These are phyloP conservation scores for Alternaria atra DNA, from an alignment of 2,329 filamentous ascomycete species.

Conservation along the genomic window DNA sequence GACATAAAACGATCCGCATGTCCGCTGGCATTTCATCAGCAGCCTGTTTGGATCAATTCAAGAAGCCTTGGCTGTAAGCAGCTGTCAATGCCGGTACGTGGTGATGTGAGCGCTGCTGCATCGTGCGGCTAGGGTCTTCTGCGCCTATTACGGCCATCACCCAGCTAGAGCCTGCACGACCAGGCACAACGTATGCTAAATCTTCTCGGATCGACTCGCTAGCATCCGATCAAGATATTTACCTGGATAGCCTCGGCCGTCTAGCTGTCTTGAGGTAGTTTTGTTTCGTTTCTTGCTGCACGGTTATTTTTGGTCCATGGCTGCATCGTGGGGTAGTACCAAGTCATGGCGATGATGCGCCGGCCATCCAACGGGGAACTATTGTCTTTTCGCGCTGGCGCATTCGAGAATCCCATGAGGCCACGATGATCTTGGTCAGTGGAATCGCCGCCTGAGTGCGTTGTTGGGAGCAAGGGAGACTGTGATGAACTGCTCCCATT, in stretches of 20 bases:
- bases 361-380: background rate
- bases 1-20: slow-evolving; percentile 24
- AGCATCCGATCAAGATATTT: slow-evolving; percentile 23
- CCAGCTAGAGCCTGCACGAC: slow-evolving; percentile 21
- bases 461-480: background rate
- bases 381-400: background rate
- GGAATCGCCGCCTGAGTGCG: slow-evolving; percentile 14
- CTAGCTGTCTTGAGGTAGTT: slow-evolving; percentile 29
- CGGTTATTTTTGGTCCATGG: slow-evolving; percentile 43
- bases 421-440: slow-evolving; percentile 26
- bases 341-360: slow-evolving; percentile 9
- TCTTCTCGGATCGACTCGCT: slow-evolving; percentile 22
- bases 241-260: slow-evolving; percentile 20
- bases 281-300: slow-evolving; percentile 35
- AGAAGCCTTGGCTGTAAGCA: slow-evolving; percentile 23
- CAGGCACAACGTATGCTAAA: slow-evolving; percentile 32
- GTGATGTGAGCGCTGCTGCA: slow-evolving; percentile 24
- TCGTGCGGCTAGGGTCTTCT: slow-evolving; percentile 18
- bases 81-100: slow-evolving; percentile 22
- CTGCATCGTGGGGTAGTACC: slow-evolving; percentile 28
- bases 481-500: background rate
- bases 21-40: slow-evolving; percentile 23
- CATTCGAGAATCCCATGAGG: slow-evolving; percentile 15
- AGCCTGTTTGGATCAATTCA: slow-evolving; percentile 19
- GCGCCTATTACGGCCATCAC: slow-evolving; percentile 22